Evolutionary conservation across 1,139 yeast genomes (phyloP).

Genomic region (Suhomyces kunorum): DNA sequence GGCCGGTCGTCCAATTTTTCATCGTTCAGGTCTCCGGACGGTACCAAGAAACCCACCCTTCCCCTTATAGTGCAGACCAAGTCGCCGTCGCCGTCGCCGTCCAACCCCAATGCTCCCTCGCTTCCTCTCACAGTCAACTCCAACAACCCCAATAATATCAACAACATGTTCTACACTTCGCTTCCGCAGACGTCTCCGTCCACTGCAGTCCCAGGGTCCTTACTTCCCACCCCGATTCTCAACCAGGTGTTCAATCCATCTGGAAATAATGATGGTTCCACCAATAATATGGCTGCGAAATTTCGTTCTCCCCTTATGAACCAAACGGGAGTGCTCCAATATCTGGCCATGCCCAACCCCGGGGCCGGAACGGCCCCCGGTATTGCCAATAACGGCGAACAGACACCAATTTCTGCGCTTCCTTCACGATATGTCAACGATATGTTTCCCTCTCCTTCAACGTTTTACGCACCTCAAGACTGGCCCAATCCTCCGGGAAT

Average conservation of each 20-base stretch:
- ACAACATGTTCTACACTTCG: conserved; percentile 26
- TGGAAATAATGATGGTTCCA: conserved; percentile 13
- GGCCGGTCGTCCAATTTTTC: conserved; percentile 27
- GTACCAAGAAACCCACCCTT: conserved; percentile 36
- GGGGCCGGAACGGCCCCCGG: not conserved
- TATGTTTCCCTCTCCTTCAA: conserved; percentile 57
- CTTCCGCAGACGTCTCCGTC: conserved; percentile 35
- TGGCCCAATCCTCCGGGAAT: conserved; percentile 36
- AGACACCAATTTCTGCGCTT: conserved; percentile 51
- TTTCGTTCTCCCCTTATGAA: conserved; percentile 6
- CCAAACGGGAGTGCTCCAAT: conserved; percentile 5
- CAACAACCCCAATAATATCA: conserved; percentile 8
- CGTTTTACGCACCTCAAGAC: conserved; percentile 49
- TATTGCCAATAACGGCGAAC: conserved; percentile 36
- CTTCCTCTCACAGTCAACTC: conserved; percentile 26
- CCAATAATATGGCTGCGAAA: conserved; percentile 2
- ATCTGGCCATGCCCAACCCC: conserved; percentile 2
- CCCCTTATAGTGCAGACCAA: conserved; percentile 44
- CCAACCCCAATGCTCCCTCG: conserved; percentile 44
- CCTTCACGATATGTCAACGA: conserved; percentile 56
- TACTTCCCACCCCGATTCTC: conserved; percentile 41
- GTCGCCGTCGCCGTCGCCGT: conserved; percentile 48
- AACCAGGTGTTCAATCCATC: conserved; percentile 34
- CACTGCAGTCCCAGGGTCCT: conserved; percentile 21
- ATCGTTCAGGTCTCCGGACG: conserved; percentile 42